A percentile compares a stretch with the other conserved stretches of the same genome.
These are phyloP conservation scores for Cicer yamashitae DNA, from an alignment of 306 rosid genomes.

Conservation along the genomic window DNA sequence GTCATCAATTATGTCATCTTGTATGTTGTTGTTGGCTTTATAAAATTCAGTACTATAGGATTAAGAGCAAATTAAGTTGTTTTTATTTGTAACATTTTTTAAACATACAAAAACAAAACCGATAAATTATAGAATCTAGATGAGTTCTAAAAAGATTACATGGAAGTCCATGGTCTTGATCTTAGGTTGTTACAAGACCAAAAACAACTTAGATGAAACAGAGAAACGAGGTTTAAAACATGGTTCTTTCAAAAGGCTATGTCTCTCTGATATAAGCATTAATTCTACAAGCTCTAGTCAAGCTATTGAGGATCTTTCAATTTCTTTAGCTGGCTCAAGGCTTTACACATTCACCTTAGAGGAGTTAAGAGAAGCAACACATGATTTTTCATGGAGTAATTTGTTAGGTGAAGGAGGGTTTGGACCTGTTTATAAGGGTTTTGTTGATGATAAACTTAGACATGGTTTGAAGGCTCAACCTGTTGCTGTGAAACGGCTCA, in stretches of 20 bases:
- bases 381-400: conserved; percentile 68
- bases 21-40: conserved; percentile 35
- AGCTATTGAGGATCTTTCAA: conserved; percentile 68
- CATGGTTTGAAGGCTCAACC: conserved; percentile 75
- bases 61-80: conserved; percentile 20
- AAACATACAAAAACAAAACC: conserved; percentile 3
- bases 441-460: conserved; percentile 65
- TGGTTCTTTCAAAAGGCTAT: conserved; percentile 63
- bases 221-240: conserved; percentile 44
- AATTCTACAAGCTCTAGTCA: conserved; percentile 46
- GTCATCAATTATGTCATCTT: conserved; percentile 36
- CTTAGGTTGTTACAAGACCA: conserved; percentile 62
- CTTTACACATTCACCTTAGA: conserved; percentile 69
- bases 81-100: conserved; percentile 40
- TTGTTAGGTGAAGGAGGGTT: conserved; percentile 90
- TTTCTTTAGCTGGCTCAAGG: conserved; percentile 65
- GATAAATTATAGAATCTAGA: conserved; percentile 23
- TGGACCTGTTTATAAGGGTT: conserved; percentile 88
- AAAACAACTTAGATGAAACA: conserved; percentile 42
- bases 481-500: conserved; percentile 76
- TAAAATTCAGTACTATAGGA: conserved; percentile 7
- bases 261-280: conserved; percentile 66
- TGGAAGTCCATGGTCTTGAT: conserved; percentile 78
- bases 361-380: conserved; percentile 74
- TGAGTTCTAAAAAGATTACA: conserved; percentile 59